Evolutionary conservation across 129 eudicot species (phyloP), one percentile per base, ranked within the genome.

Genomic region (Artemisia tridentata): DNA sequence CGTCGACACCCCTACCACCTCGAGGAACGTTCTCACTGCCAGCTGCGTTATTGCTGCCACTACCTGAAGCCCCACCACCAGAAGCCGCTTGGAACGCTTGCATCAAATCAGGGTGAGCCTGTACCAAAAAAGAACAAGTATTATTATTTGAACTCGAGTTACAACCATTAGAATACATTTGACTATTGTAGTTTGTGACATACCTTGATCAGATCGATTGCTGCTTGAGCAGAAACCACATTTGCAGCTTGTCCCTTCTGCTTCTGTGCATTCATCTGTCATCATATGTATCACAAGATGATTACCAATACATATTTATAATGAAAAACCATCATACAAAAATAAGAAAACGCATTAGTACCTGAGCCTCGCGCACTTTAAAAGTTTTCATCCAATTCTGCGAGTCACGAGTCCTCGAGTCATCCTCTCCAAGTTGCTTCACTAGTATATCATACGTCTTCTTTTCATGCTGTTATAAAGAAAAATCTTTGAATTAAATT

Each of bases 311-410:
- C 13, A 17, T 14, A 61, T 53, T 11, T 52, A 15, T 6, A 2
- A 6, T 21, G 49, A 25, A 49, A 58, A 18, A 34, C 49, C 3
- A 17, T 60, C 41, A 1, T 10, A 47, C 16, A 14, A 41, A 62
- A 11, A 10, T 8, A 1, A 41, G 14, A 5, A 62, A 23, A 59
- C 47, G 9, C 3, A 59, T 12, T 8, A 46, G 11, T 79, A 93
- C 98, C 90, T 89, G 97, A 31, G 87, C 65, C 55, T 95, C 99
- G 17, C 96, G 91, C 78, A 71, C 84, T 84, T 95, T 95, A 76
- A 95, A 95, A 54, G 99, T 90, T 66, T 95, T 90, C 93, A 95
- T 82, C 99, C 99, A 95, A 81, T 90, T 95, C 41, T 90, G 86
- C 0, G 99, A 95, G 78, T 95, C 99, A 49, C 89, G 91, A 5